Evolutionary conservation across 2,329 filamentous ascomycete genomes (phyloP), one percentile per base, ranked within the genome.

Genomic region (Botrytis cinerea): DNA sequence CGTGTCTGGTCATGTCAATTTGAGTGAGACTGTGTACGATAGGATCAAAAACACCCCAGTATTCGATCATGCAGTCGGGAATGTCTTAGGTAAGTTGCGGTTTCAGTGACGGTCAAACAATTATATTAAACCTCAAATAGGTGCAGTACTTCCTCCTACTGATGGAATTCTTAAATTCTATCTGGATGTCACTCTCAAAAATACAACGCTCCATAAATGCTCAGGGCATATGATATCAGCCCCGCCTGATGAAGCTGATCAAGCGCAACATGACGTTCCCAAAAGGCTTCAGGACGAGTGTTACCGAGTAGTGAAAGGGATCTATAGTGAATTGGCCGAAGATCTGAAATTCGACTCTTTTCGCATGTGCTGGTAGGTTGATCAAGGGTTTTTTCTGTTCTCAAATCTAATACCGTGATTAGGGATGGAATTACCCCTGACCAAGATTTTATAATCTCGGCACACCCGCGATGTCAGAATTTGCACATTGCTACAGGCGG

Each of bases 371-470:
- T 86, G 84, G 84, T 85, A 79, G 8, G 72, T 63, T 45, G 20
- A 60, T 18, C 28, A n/a, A 5, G 10, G 8, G 1, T 6, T 14
- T 54, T 22, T 1, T 8, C 6, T 32, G 25, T 22, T 28, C 6
- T 40, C 25, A 69, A 20, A 43, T 10, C 38, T 61, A 69, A 66
- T 63, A 8, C 38, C 4, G 16, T 57, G 12, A 38, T 5, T 7
- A 90, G 88, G 86, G 89, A 91, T 78, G 86, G 87, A 48, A 86
- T 89, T 54, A 89, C 88, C 3, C 87, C 88, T 0, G 88, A 86
- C 14, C 88, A 91, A 80, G 88, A 91, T 78, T 89, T 89, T 77
- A 83, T 91, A 71, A 86, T 91, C 77, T 85, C 85, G 12, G 84
- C 86, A 3, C 85, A 90, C 76, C 85, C 87, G 3, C 84, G 88